These are phyloP conservation scores for Sideroxylon spinosum DNA, from an alignment of 179 eudicot genomes.

Conservation along the genomic window DNA sequence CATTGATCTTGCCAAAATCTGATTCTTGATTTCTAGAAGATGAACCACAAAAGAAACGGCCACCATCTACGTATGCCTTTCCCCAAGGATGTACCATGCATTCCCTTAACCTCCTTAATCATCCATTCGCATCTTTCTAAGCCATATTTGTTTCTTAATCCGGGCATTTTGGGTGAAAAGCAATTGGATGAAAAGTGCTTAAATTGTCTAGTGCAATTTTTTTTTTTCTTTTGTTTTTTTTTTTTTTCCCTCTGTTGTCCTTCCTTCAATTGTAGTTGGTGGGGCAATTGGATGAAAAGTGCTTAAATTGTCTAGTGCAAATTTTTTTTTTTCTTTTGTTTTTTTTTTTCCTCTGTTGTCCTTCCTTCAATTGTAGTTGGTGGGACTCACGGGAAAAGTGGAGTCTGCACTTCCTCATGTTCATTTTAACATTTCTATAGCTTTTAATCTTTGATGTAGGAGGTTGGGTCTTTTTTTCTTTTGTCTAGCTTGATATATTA, in stretches of 20 bases:
- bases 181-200: neutral
- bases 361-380: slow-evolving; percentile 5
- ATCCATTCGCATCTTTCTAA: neutral
- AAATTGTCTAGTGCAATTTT: neutral
- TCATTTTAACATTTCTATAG: neutral
- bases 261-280: no score
- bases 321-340: neutral
- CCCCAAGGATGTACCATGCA: no score
- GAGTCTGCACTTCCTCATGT: neutral
- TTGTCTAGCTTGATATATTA: neutral
- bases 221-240: no score
- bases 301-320: neutral
- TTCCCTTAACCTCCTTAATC: neutral
- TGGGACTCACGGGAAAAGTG: neutral
- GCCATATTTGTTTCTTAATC: neutral
- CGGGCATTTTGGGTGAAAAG: neutral
- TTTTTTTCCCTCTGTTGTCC: no score
- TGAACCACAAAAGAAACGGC: no score
- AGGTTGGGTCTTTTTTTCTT: neutral
- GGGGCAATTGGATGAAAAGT: neutral
- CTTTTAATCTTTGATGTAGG: neutral
- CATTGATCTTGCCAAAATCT: no score
- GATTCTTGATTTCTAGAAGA: no score
- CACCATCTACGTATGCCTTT: no score
- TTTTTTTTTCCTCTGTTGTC: no score